These are phyloP conservation scores for Teratosphaeria destructans DNA, from an alignment of 2,329 filamentous ascomycete genomes.

Conservation along the genomic window DNA sequence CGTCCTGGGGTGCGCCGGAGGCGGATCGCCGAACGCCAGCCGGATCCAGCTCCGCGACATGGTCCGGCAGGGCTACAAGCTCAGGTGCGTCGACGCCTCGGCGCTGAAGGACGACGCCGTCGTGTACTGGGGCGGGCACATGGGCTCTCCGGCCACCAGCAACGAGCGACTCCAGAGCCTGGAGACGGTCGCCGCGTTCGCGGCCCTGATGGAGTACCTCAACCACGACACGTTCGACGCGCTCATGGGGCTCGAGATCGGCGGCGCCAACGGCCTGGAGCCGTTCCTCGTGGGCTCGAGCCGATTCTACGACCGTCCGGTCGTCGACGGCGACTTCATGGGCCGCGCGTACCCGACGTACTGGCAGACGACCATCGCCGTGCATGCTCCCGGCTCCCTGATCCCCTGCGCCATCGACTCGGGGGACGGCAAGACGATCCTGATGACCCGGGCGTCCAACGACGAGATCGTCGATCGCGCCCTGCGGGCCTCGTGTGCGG, in stretches of 20 bases:
- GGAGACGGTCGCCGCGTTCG: constrained; percentile 35
- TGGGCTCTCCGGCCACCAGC: constrained; percentile 50
- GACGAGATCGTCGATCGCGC: constrained; percentile 35
- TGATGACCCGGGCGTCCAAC: constrained; percentile 33
- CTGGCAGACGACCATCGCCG: constrained; percentile 37
- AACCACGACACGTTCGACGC: constrained; percentile 38
- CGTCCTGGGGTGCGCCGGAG: constrained; percentile 52
- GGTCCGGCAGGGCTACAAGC: constrained; percentile 40
- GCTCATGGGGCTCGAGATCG: constrained; percentile 55
- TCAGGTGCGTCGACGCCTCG: constrained; percentile 42
- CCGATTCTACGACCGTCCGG: constrained; percentile 36
- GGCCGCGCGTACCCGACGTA: constrained; percentile 37
- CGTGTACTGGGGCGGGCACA: constrained; percentile 47
- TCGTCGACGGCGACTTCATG: constrained; percentile 38
- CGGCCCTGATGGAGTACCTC: constrained; percentile 43
- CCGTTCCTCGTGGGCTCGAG: constrained; percentile 47
- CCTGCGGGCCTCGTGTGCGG: constrained; percentile 26
- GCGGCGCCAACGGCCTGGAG: constrained; percentile 55
- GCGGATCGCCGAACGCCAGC: constrained; percentile 44
- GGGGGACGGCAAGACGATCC: constrained; percentile 34
- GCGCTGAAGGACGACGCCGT: constrained; percentile 42
- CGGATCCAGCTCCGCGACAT: constrained; percentile 44
- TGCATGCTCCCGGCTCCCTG: constrained; percentile 30
- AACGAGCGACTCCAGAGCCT: constrained; percentile 51
- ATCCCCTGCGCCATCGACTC: constrained; percentile 38